These are phyloP conservation scores for Diaporthe vexans DNA, from an alignment of 2,329 filamentous ascomycete species.

Conservation along the genomic window DNA sequence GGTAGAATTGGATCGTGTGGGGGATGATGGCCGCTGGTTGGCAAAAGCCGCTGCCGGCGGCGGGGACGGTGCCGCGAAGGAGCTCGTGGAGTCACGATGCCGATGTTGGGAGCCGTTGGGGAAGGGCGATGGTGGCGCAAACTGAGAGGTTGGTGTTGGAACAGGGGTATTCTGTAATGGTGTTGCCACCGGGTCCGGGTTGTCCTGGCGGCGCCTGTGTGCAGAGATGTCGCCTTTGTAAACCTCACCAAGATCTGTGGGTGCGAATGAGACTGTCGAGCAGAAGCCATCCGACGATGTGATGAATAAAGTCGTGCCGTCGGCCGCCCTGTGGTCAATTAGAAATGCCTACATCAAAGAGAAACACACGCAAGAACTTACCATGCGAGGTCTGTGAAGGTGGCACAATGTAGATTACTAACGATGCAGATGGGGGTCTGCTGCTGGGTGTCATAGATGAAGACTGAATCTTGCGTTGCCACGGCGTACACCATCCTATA, in stretches of 20 bases:
- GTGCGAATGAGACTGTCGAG: conserved; percentile 86
- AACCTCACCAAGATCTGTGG: conserved; percentile 86
- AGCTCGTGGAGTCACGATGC: conserved; percentile 70
- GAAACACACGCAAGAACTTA: conserved; percentile 60
- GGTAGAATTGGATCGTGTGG: conserved; percentile 86
- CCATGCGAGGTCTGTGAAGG: conserved; percentile 97
- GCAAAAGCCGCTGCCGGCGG: conserved; percentile 71
- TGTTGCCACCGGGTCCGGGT: conserved; percentile 55
- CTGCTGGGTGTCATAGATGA: conserved; percentile 97
- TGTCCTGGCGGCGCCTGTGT: conserved; percentile 57
- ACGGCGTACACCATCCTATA: conserved; percentile 98
- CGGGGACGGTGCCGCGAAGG: conserved; percentile 71
- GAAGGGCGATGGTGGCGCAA: conserved; percentile 73
- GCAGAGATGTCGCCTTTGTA: conserved; percentile 79
- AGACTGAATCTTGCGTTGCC: conserved; percentile 93
- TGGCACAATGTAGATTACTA: conserved; percentile 96
- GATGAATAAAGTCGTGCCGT: conserved; percentile 78
- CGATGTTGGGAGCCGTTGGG: conserved; percentile 63
- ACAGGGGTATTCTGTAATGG: conserved; percentile 77
- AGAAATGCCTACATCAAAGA: conserved; percentile 45
- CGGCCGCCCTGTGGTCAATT: conserved; percentile 58
- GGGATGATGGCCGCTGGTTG: conserved; percentile 79
- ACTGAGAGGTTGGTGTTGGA: conserved; percentile 77
- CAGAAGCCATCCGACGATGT: conserved; percentile 99
- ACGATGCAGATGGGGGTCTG: conserved; percentile 93